Evolutionary conservation across 78 protist species (phyloP), one percentile per base, ranked within the genome.

Genomic region (Carpediemonas membranifera): DNA sequence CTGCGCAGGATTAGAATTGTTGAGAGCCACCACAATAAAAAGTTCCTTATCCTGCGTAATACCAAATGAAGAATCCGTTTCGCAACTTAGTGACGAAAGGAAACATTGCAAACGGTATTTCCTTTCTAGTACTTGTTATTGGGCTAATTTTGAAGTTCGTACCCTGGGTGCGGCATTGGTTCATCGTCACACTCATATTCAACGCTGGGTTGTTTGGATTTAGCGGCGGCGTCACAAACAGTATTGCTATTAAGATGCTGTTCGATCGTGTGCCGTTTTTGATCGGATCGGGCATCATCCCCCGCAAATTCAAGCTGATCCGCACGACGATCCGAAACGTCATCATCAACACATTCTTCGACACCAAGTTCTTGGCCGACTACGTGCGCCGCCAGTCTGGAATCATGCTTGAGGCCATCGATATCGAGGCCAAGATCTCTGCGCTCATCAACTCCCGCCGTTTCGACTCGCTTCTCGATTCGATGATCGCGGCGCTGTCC

Each of bases 241-340:
- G 80, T 75, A 36, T 80, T 27, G 85, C 85, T 0, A 59, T 80
- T 33, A 73, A 80, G 27, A 80, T 80, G 85, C 71, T 80, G 19
- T 80, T 80, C 28, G 85, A 80, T 0, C 55, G 35, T 5, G 27
- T 80, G 7, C 79, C 80, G 19, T 25, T 37, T 21, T 14, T 80
- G 35, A 13, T 25, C 25, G 84, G 84, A 35, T 80, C 84, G 33
- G 84, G 84, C n/a, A 71, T 80, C 19, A 80, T 80, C 27, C 79
- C 78, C 25, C 0, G 0, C 11, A 35, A 71, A 28, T 80, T 80
- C 64, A 39, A 3, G 27, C 76, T 72, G 50, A 80, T 80, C 31
- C 59, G 79, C 15, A 39, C n/a, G 39, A 2, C 70, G 9, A 43
- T 73, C 37, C 71, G 65, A 37, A 21, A 65, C 27, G 47, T 28